Conservation (phyloP, 345 rosid species). For the Theobroma cacao region DNA sequence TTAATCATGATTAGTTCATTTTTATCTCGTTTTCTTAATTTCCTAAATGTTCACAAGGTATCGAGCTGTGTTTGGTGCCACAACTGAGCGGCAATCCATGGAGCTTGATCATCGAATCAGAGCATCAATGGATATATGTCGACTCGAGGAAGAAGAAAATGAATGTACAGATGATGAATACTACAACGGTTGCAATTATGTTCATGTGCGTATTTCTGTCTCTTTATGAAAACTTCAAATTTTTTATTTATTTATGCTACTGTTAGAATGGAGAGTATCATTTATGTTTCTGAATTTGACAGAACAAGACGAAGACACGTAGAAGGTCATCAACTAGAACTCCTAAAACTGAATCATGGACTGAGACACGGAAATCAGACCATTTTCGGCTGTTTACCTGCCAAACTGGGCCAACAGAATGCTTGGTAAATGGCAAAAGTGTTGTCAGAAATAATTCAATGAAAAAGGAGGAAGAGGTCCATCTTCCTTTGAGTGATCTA, state of each 20-base stretch:
- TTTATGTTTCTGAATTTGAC: slow-evolving; percentile 12
- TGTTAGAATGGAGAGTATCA: slow-evolving; percentile 7
- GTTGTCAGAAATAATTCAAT: slow-evolving; percentile 16
- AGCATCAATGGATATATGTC: slow-evolving; percentile 24
- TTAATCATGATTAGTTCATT: background rate
- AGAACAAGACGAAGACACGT: slow-evolving; percentile 28
- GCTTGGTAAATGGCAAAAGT: slow-evolving; percentile 28
- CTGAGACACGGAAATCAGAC: slow-evolving; percentile 28
- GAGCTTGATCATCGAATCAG: slow-evolving; percentile 20
- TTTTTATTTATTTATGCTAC: background rate
- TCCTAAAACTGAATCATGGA: slow-evolving; percentile 20
- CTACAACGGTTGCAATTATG: slow-evolving; percentile 32
- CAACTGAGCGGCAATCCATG: slow-evolving; percentile 25
- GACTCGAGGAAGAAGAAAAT: slow-evolving; percentile 24
- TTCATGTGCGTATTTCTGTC: slow-evolving; percentile 32
- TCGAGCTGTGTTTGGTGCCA: slow-evolving; percentile 42
- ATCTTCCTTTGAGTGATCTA: slow-evolving; percentile 29
- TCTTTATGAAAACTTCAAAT: background rate
- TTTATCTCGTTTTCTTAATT: slow-evolving; percentile 5
- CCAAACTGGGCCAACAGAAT: slow-evolving; percentile 35
- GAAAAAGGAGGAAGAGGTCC: background rate
- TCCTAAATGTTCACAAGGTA: slow-evolving; percentile 27
- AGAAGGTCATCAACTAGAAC: slow-evolving; percentile 24
- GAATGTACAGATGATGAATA: slow-evolving; percentile 22
- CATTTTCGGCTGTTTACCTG: slow-evolving; percentile 35